Evolutionary conservation across 768 basidiomycete species (phyloP), one percentile per base, ranked within the genome.

Genomic region (Suillus subaureus): DNA sequence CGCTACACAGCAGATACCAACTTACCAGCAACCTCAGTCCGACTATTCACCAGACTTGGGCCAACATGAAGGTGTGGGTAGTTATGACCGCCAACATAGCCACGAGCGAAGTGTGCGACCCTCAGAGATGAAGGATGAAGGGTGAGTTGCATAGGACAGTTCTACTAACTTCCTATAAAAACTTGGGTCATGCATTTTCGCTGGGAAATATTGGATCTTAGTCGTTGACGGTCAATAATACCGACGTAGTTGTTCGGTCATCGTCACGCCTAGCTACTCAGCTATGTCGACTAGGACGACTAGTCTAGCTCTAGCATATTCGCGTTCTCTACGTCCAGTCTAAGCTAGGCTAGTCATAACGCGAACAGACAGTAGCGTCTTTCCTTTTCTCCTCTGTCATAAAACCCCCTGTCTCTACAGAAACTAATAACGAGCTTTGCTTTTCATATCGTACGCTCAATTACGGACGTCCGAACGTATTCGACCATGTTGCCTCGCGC

Each of bases 81-180:
- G 72, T 37, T 85, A 82, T 65, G 70, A 83, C 71, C 74, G 77
- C 79, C 35, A 77, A 58, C 81, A 31, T 78, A 79, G 61, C 81
- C 82, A 77, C 28, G 88, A 91, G 74, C 85, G 92, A 54, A 88
- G 86, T 40, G 80, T 95, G 18, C 85, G 93, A 40, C 92, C 92
- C 21, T 90, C 90, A 13, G 95, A 97, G 78, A 95, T 94, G 93
- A 94, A 95, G 78, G 96, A 97, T 71, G 96, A 97, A 92, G 96
- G 96, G 96, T 98, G 87, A 94, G 95, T 86, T 62, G 42, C 47
- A 28, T 60, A 26, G 66, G 11, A 28, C 13, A 37, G 8, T 64
- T 62, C 23, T 40, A 26, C 42, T 39, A 2, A 47, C 61, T 35
- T 37, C 7, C 39, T 61, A 63, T 31, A 45, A 23, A 13, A 61